A percentile compares a stretch with the other conserved stretches of the same genome.
Evolutionary conservation across 2,329 filamentous ascomycete species (phyloP).

Genomic region (Cladosporium sphaerospermum): DNA sequence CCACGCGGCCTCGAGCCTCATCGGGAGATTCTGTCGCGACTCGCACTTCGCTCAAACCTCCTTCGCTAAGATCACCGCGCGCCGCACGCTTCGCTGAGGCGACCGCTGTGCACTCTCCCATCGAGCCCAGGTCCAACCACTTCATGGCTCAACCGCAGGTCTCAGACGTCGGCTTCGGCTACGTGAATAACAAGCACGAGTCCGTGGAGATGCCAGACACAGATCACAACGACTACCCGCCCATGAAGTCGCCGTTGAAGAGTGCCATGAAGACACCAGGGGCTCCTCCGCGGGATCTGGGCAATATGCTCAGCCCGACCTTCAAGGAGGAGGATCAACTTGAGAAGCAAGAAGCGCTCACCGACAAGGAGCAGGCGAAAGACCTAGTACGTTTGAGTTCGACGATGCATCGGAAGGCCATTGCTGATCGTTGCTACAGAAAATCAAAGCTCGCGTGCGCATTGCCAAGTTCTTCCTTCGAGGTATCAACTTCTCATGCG

Average conservation of each 20-base stretch:
- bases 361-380: slow-evolving; percentile 79
- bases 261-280: slow-evolving; percentile 85
- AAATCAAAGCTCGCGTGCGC: slow-evolving; percentile 84
- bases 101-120: slow-evolving; percentile 69
- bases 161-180: slow-evolving; percentile 87
- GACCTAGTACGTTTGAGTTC: slow-evolving; percentile 64
- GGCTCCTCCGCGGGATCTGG: slow-evolving; percentile 63
- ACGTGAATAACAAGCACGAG: slow-evolving; percentile 58
- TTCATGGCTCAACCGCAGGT: slow-evolving; percentile 62
- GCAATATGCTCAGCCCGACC: slow-evolving; percentile 79
- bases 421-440: slow-evolving; percentile 52
- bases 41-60: slow-evolving; percentile 20
- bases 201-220: slow-evolving; percentile 52
- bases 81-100: slow-evolving; percentile 77
- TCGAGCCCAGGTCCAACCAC: slow-evolving; percentile 54
- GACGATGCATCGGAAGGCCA: neutral
- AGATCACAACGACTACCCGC: slow-evolving; percentile 50
- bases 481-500: slow-evolving; percentile 94
- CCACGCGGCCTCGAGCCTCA: slow-evolving; percentile 33
- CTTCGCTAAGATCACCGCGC: slow-evolving; percentile 47
- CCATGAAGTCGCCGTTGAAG: slow-evolving; percentile 71
- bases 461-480: slow-evolving; percentile 94
- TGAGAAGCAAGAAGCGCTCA: slow-evolving; percentile 74
- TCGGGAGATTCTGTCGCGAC: slow-evolving; percentile 25
- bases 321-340: slow-evolving; percentile 75